Percentiles rank a stretch among this genome's conserved stretches.
Evolutionary conservation across 495 filamentous ascomycete genomes (phyloP).

Genomic region (Penicillium parvum): DNA sequence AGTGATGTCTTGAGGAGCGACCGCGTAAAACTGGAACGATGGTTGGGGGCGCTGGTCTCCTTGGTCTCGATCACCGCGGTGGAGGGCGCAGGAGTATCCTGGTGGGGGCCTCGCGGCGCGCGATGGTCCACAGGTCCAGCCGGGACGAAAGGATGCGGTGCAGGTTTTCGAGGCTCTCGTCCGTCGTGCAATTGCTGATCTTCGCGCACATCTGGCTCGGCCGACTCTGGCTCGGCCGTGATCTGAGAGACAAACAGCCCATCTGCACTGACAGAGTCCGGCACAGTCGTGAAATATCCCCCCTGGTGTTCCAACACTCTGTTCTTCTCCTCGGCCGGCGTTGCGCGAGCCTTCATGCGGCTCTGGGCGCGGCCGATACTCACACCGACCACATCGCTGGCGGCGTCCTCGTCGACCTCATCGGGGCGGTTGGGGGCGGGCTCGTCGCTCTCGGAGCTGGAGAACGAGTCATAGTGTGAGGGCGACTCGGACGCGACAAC

Average conservation of each 20-base stretch:
- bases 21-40: constrained; percentile 37
- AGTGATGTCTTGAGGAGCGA: constrained; percentile 37
- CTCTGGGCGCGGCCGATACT: constrained; percentile 71
- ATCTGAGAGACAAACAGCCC: constrained; percentile 33
- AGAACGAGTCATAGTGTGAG: constrained; percentile 25
- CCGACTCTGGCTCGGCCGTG: constrained; percentile 33
- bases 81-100: constrained; percentile 7
- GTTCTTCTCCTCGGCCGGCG: constrained; percentile 70
- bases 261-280: constrained; percentile 20
- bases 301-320: constrained; percentile 58
- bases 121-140: constrained; percentile 4
- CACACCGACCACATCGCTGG: constrained; percentile 68
- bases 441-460: constrained; percentile 41
- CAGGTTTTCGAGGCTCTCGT: constrained; percentile 1
- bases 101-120: constrained; percentile 15
- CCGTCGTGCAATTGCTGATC: not conserved
- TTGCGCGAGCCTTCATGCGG: constrained; percentile 64
- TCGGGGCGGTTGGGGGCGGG: constrained; percentile 9
- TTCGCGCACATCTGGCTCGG: constrained; percentile 7
- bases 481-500: constrained; percentile 19
- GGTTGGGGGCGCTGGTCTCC: constrained; percentile 8
- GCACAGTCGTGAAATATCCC: constrained; percentile 49
- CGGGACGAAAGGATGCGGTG: constrained; percentile 6
- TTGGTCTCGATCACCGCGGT: constrained; percentile 6
- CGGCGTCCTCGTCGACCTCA: constrained; percentile 35